Base-by-base conservation (phyloP, 768 basidiomycete species). In the Termitomyces sp. region DNA sequence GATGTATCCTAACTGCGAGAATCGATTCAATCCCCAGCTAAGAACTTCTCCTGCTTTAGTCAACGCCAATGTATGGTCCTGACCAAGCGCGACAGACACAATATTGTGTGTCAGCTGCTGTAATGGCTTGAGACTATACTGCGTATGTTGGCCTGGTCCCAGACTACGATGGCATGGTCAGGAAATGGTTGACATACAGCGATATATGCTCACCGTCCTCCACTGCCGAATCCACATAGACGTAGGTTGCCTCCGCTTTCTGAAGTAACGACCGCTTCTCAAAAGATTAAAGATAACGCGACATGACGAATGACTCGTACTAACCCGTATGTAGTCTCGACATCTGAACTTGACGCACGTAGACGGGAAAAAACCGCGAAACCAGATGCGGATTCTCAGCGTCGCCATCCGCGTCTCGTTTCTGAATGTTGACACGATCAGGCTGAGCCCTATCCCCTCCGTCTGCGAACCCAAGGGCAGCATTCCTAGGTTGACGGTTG, bases 11-110 rank as follows among this genome's bases (percentile, higher is more conserved):
- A 97, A 79, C 64, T 98, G 95, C 4, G 82, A 75, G 67, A 94
- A 96, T 14, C 93, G 81, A 61, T 95, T 95, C 24, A 92, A 70
- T 14, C 93, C 97, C 91, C 94, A 98, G 22, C 86, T 93, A 38
- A 87, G 81, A 3, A 98, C 82, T 64, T 94, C 91, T 4, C 96
- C 94, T 0, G 77, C 66, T 24, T 75, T 80, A 0, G 93, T 95
- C 28, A 98, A 73, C 1, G 84, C 89, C 28, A 98, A 81, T 0
- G 95, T 95, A 66, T 98, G 97, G 63, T 99, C 97, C 67, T 96
- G 96, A 11, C 92, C 95, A 7, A 94, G 75, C 0, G 93, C 92
- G 24, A 98, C 80, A 14, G 83, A 74, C 6, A 76, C 71, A 30
- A 94, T 78, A 0, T 73, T 72, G 38, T 83, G 74, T 1, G 80